phyloP scores from a whole-genome alignment of 2,329 filamentous ascomycete genomes.

The Colletotrichum sp. region DNA sequence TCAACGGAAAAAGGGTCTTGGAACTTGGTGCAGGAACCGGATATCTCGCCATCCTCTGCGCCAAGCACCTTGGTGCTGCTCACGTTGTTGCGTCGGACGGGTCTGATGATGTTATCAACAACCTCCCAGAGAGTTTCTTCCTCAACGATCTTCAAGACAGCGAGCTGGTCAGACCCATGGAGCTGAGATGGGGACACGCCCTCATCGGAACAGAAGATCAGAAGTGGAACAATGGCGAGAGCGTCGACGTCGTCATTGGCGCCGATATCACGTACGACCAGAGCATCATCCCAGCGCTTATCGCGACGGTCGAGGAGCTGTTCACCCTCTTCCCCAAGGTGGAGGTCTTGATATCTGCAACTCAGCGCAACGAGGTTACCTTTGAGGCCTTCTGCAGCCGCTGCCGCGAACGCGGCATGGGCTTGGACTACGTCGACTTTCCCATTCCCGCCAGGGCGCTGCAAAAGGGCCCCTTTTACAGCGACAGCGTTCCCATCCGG shows the following conservation, averaged over 20 bases:
- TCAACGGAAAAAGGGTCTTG: constrained; percentile 64
- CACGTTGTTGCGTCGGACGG: constrained; percentile 76
- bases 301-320: constrained; percentile 68
- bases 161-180: constrained; percentile 49
- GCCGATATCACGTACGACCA: constrained; percentile 82
- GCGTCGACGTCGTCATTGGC: constrained; percentile 71
- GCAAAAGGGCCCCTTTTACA: constrained; percentile 71
- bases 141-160: constrained; percentile 66
- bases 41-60: constrained; percentile 75
- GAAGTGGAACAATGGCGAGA: constrained; percentile 51
- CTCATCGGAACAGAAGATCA: constrained; percentile 62
- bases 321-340: constrained; percentile 61
- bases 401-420: constrained; percentile 55
- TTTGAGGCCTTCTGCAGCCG: constrained; percentile 67
- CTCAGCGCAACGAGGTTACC: constrained; percentile 73
- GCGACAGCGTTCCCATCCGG: constrained; percentile 62
- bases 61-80: constrained; percentile 65
- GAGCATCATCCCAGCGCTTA: constrained; percentile 64
- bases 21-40: constrained; percentile 81
- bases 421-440: constrained; percentile 48
- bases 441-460: constrained; percentile 37
- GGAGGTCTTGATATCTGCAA: constrained; percentile 70
- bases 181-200: constrained; percentile 69
- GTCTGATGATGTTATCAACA: constrained; percentile 73
- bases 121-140: constrained; percentile 70